phyloP scores from a whole-genome alignment of 805 yeast genomes.

The Lipomyces chichibuensis region DNA sequence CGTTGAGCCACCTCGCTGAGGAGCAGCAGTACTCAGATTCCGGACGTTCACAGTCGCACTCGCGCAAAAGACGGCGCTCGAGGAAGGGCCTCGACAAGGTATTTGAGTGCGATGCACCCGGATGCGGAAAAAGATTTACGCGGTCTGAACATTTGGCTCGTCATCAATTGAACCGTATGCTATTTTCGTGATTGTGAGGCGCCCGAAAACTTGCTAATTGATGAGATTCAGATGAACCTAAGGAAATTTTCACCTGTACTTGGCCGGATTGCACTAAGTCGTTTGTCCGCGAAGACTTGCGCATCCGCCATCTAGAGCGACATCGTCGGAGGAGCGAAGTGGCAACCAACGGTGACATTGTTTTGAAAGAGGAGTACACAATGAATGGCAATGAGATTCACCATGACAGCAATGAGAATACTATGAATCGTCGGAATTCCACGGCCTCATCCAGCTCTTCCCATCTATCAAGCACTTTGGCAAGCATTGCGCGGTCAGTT shows the following conservation, averaged over 20 bases:
- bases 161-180: constrained; percentile 40
- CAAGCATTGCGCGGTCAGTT: not conserved
- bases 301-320: constrained; percentile 43
- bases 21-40: not conserved
- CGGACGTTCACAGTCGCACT: not conserved
- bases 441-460: not conserved
- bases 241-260: constrained; percentile 43
- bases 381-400: constrained; percentile 13
- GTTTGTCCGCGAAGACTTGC: constrained; percentile 46
- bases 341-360: constrained; percentile 3
- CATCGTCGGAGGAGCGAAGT: constrained; percentile 37
- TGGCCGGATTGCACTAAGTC: constrained; percentile 44
- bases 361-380: not conserved
- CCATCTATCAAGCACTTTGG: not conserved
- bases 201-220: not conserved
- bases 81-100: constrained; percentile 41
- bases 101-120: constrained; percentile 39
- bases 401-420: not conserved
- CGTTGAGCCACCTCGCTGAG: not conserved
- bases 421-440: not conserved
- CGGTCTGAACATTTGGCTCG: constrained; percentile 39
- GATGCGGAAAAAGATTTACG: constrained; percentile 39
- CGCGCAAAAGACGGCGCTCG: constrained; percentile 35
- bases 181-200: not conserved
- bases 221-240: constrained; percentile 39